Evolutionary conservation across 192 early-diverging fungal genomes (phyloP).

Genomic region (Mortierella alpina): DNA sequence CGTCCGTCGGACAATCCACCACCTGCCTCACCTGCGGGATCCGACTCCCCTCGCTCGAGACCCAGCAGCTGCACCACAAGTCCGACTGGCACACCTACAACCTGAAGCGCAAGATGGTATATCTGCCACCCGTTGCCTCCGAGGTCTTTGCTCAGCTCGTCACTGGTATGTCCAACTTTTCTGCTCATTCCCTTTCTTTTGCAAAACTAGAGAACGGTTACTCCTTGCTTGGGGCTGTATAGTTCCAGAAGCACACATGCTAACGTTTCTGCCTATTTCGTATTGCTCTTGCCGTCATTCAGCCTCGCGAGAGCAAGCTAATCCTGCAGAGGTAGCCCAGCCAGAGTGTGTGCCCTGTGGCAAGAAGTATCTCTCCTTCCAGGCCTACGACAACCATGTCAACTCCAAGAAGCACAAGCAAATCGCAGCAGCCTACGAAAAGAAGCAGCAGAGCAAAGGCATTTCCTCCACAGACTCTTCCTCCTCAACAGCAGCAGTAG

Average conservation of each 20-base stretch:
- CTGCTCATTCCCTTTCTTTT: neutral
- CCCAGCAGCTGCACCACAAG: slow-evolving; percentile 92
- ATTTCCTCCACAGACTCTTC: neutral
- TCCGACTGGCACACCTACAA: slow-evolving; percentile 99
- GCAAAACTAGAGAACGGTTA: neutral
- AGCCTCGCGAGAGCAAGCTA: slow-evolving; percentile 51
- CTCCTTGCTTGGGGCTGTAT: neutral
- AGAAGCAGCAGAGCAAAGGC: slow-evolving; percentile 26
- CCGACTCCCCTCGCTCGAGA: slow-evolving; percentile 88
- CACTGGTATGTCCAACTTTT: slow-evolving; percentile 49
- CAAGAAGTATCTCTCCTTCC: slow-evolving; percentile 82
- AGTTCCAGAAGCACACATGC: neutral
- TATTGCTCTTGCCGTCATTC: slow-evolving; percentile 2
- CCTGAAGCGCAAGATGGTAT: slow-evolving; percentile 96
- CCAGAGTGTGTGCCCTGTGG: slow-evolving; percentile 57
- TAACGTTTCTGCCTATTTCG: neutral
- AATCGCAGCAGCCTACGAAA: slow-evolving; percentile 43
- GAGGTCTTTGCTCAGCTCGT: slow-evolving; percentile 87
- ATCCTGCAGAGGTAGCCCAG: slow-evolving; percentile 30
- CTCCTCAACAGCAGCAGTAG: neutral
- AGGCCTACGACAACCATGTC: slow-evolving; percentile 90
- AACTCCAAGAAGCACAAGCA: slow-evolving; percentile 94
- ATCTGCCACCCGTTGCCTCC: slow-evolving; percentile 84
- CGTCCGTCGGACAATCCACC: slow-evolving; percentile 40
- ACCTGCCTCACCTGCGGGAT: slow-evolving; percentile 93